Base-by-base conservation (phyloP, 768 basidiomycete genomes). In the Fistulinella prunicolor region DNA sequence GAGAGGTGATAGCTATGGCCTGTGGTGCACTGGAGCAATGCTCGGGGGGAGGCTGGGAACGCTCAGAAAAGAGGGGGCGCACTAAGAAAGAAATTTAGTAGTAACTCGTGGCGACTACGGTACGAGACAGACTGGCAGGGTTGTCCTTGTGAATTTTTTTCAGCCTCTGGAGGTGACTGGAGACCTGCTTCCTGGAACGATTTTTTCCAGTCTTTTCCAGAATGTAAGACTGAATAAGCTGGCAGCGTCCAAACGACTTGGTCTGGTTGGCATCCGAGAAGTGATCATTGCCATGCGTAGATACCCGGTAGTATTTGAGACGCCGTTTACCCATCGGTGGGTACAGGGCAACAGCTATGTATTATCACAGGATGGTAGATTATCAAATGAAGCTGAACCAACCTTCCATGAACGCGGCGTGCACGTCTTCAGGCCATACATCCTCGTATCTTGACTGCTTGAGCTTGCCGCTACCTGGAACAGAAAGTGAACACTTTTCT, bases 141-240 rank as follows among this genome's bases (percentile, higher is more conserved):
- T 69, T 59, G 41, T 67, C 55, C 37, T 61, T 66, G 12, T 68
- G 57, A 10, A 60, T 60, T 29, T 65, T 71, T 44, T 73, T 70
- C 13, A 70, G 43, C 41, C 71, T 55, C 53, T 70, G 70, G 38
- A 70, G 60, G 32, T 73, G 71, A 50, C 70, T 70, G 21, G 70
- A 72, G 26, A 70, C 70, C 47, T 70, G 70, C 53, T 70, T 70
- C 47, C 70, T 58, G 30, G 70, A 69, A 14, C 70, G 67, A 48
- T 59, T 68, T 51, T 63, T 70, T 13, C 70, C 69, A 13, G 69
- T 70, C 49, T 68, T 70, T 39, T 71, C 65, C 20, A 68, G 47
- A 26, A 70, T 60, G 38, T 73, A 70, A 1, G 68, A 67, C 24
- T 73, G 70, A 28, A 70, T 73, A 19, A 70, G 61, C 50, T 70